Conservation (phyloP, 352 stramenopile species). For the Phytophthora multivora region DNA sequence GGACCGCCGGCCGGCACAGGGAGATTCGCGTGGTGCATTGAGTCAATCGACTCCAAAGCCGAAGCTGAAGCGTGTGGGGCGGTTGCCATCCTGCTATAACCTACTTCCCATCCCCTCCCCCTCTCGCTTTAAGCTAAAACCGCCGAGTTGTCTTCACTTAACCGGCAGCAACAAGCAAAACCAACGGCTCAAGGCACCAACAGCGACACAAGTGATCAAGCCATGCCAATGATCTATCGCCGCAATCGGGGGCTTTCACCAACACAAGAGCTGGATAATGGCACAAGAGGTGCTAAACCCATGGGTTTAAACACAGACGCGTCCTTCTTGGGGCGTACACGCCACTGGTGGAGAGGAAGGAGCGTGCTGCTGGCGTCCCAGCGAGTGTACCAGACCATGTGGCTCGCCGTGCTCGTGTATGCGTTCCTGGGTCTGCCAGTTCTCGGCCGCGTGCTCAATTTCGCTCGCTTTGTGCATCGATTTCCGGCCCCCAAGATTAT, state of each 20-base stretch:
- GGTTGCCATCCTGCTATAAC: background rate
- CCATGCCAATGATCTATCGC: slow-evolving; percentile 69
- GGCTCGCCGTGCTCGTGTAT: slow-evolving; percentile 70
- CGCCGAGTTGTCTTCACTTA: slow-evolving; percentile 15
- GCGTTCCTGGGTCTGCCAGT: slow-evolving; percentile 67
- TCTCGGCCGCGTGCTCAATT: slow-evolving; percentile 65
- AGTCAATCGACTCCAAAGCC: slow-evolving; percentile 1
- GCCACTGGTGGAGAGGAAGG: slow-evolving; percentile 36
- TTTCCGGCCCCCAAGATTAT: slow-evolving; percentile 51
- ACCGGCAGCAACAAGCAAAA: background rate
- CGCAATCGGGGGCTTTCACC: slow-evolving; percentile 50
- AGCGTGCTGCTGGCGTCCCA: slow-evolving; percentile 39
- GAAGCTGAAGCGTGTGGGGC: background rate
- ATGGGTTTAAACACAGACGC: slow-evolving; percentile 23
- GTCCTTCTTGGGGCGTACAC: slow-evolving; percentile 28
- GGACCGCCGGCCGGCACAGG: slow-evolving; percentile 20
- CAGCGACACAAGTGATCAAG: slow-evolving; percentile 1
- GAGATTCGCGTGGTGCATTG: slow-evolving; percentile 3
- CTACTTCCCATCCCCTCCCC: slow-evolving; percentile 1
- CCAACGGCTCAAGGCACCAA: slow-evolving; percentile 8
- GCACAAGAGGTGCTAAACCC: slow-evolving; percentile 22
- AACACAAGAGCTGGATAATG: slow-evolving; percentile 30
- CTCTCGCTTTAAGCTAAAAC: slow-evolving; percentile 11
- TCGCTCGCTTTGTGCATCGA: slow-evolving; percentile 62
- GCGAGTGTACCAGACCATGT: slow-evolving; percentile 62